phyloP scores from a whole-genome alignment of 2,329 filamentous ascomycete genomes.

The Neopestalotiopsis rosae region DNA sequence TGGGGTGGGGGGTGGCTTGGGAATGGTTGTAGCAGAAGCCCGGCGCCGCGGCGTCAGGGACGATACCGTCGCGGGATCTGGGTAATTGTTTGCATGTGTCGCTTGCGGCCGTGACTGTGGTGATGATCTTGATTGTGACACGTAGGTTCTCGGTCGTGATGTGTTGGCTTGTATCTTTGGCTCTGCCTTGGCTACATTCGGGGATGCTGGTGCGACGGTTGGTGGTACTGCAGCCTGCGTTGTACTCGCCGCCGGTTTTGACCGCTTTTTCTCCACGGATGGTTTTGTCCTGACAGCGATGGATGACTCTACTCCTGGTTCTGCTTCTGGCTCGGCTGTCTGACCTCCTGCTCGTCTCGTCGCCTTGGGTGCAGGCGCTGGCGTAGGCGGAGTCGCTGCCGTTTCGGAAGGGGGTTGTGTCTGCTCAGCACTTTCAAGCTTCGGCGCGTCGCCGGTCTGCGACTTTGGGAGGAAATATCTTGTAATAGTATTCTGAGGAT shows the following conservation, averaged over 20 bases:
- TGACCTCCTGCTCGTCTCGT: constrained; percentile 25
- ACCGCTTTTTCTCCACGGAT: constrained; percentile 3
- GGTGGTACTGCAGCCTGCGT: constrained; percentile 2
- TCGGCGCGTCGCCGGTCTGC: constrained; percentile 26
- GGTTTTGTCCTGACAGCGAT: background rate
- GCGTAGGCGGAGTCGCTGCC: background rate
- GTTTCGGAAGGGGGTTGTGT: background rate
- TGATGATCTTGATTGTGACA: constrained; percentile 10
- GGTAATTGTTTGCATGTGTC: background rate
- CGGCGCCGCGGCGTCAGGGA: constrained; percentile 20
- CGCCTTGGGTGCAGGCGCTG: constrained; percentile 15
- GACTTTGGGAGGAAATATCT: constrained; percentile 14
- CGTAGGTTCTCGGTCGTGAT: constrained; percentile 13
- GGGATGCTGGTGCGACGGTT: constrained; percentile 9
- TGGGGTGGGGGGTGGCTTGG: constrained; percentile 38
- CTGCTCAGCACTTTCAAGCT: constrained; percentile 19
- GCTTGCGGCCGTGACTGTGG: constrained; percentile 10
- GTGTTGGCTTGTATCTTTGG: constrained; percentile 11
- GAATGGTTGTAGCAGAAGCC: constrained; percentile 2
- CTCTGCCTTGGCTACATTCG: constrained; percentile 5
- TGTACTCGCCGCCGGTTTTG: constrained; percentile 8
- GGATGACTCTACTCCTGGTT: background rate
- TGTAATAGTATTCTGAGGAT: constrained; percentile 8
- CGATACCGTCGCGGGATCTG: constrained; percentile 5
- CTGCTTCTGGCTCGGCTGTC: constrained; percentile 7